Percentiles rank a stretch among this genome's conserved stretches.
phyloP scores from a whole-genome alignment of 2,329 filamentous ascomycete genomes.

The Tolypocladium ovalisporum region DNA sequence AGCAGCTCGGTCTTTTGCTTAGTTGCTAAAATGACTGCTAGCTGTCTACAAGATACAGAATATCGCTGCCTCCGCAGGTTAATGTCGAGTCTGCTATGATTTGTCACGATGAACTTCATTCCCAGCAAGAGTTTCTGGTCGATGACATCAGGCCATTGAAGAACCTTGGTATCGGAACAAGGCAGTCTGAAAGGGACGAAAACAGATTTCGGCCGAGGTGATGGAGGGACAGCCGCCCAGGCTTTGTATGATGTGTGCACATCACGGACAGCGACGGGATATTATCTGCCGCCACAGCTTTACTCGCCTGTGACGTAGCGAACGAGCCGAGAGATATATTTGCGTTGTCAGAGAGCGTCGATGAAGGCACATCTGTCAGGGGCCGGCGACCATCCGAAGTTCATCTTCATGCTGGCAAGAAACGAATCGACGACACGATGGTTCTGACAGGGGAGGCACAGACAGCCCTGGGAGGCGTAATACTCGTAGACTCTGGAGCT shows the following conservation, averaged over 20 bases:
- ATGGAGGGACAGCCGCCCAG: neutral
- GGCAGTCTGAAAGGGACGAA: neutral
- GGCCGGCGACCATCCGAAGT: neutral
- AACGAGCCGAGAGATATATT: neutral
- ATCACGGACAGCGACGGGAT: neutral
- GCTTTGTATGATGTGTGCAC: neutral
- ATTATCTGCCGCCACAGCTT: neutral
- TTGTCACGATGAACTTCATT: neutral
- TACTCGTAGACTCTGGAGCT: neutral
- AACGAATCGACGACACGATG: neutral
- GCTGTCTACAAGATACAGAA: neutral
- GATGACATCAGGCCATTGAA: neutral
- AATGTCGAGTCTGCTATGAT: neutral
- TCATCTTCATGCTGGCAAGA: neutral
- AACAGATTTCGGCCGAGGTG: neutral
- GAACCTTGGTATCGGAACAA: neutral
- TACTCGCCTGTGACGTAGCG: neutral
- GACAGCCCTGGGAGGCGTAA: neutral
- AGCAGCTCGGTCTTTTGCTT: neutral
- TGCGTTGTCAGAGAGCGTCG: neutral
- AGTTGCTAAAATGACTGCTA: neutral
- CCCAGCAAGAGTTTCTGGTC: neutral
- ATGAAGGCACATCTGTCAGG: neutral
- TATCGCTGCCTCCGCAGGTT: neutral
- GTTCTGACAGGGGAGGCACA: neutral